Base-by-base conservation (phyloP, 1,284 basidiomycete genomes). In the Cutaneotrichosporon mucoides region DNA sequence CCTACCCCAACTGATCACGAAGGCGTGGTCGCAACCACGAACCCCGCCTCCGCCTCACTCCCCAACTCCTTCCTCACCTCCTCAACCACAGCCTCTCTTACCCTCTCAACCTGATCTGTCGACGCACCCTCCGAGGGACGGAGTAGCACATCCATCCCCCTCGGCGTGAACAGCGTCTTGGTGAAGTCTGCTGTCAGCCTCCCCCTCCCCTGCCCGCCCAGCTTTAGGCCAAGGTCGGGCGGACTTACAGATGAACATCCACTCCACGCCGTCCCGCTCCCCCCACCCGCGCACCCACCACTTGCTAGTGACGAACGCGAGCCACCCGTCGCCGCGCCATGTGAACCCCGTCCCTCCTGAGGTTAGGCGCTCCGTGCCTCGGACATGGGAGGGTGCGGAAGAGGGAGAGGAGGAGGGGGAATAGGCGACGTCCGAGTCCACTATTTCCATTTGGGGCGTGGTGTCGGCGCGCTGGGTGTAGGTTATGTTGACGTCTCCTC, bases 151-250 rank as follows among this genome's bases (percentile, higher is more conserved):
- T 84, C 82, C 38, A 83, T 68, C 2, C 83, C 83, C 16, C 79
- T 77, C 7, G 82, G 81, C 3, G 82, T 83, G 73, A 84, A 83
- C 40, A 83, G 67, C 24, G 82, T 82, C 69, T 79, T 80, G 49
- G 79, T 79, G 68, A 84, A 84, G 69, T 77, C 76, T 77, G 42
- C 4, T 7, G 11, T 58, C 36, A 50, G 50, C 40, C 4, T 10
- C 42, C 16, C 50, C 24, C 35, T 13, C 5, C 8, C 2, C n/a
- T n/a, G n/a, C n/a, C n/a, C n/a, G n/a, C n/a, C n/a, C n/a, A n/a
- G n/a, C n/a, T n/a, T n/a, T n/a, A n/a, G n/a, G n/a, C n/a, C n/a
- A n/a, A n/a, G n/a, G n/a, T n/a, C n/a, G n/a, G n/a, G n/a, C n/a
- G n/a, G n/a, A 69, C 74, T 60, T 43, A 77, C 77, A 83, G 9